These are phyloP conservation scores for Nyctanthes arbortristis DNA, from an alignment of 257 asterid genomes.

Conservation along the genomic window DNA sequence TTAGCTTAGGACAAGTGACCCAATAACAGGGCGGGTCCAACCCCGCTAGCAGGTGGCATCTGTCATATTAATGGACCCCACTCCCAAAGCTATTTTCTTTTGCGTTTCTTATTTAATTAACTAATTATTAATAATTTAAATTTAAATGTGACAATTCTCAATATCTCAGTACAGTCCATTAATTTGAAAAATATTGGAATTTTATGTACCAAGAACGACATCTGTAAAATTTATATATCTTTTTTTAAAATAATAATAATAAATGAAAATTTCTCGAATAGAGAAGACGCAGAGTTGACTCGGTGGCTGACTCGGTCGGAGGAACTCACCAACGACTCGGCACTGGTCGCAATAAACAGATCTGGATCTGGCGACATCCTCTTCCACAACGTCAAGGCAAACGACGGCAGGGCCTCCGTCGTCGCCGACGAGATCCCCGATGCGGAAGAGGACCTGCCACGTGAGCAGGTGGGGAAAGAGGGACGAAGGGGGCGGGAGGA, in stretches of 20 bases:
- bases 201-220: too few relatives aligned
- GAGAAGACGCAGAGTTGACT: not conserved
- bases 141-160: too few relatives aligned
- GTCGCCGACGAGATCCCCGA: constrained; percentile 55
- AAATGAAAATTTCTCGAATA: too few relatives aligned
- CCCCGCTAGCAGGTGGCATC: not conserved
- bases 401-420: constrained; percentile 67
- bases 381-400: constrained; percentile 82
- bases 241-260: too few relatives aligned
- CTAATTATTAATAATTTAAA: too few relatives aligned
- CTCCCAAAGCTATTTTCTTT: not conserved
- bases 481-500: constrained; percentile 73
- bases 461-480: constrained; percentile 84
- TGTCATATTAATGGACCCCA: not conserved
- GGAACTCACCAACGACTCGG: constrained; percentile 94
- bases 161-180: too few relatives aligned
- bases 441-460: constrained; percentile 83
- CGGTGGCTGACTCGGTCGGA: constrained; percentile 25
- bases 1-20: not conserved
- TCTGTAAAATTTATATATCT: too few relatives aligned
- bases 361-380: constrained; percentile 91
- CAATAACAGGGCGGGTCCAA: not conserved
- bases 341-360: constrained; percentile 96
- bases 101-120: not conserved
- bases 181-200: too few relatives aligned